Percentiles rank a stretch among this genome's conserved stretches.
These are phyloP conservation scores for Oldenlandia corymbosa DNA, from an alignment of 257 asterid species.

Conservation along the genomic window DNA sequence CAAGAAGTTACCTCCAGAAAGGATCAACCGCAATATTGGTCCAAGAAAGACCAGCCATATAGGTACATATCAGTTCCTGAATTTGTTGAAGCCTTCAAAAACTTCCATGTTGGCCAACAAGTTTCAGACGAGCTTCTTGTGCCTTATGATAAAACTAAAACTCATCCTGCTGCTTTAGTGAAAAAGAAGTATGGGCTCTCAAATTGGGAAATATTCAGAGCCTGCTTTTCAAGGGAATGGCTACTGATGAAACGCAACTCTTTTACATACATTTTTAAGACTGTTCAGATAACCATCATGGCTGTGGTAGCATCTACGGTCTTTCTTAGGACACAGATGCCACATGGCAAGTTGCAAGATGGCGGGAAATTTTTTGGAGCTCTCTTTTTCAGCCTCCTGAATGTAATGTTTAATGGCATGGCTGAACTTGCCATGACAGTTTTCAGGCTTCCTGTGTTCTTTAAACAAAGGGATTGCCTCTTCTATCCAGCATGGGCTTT, in stretches of 20 bases:
- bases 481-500: conserved; percentile 98
- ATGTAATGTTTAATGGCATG: conserved; percentile 87
- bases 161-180: conserved; percentile 94
- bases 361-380: conserved; percentile 85
- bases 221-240: conserved; percentile 84
- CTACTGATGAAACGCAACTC: conserved; percentile 75
- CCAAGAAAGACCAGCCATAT: conserved; percentile 55
- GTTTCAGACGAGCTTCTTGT: conserved; percentile 51
- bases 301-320: conserved; percentile 77
- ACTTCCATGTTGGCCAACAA: conserved; percentile 68
- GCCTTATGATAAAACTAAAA: conserved; percentile 58
- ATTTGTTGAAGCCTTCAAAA: conserved; percentile 58
- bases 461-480: conserved; percentile 76
- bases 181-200: conserved; percentile 80
- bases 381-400: conserved; percentile 68
- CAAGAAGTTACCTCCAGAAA: conserved; percentile 92
- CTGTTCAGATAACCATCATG: conserved; percentile 83
- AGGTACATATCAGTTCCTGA: conserved; percentile 54
- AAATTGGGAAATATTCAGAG: conserved; percentile 63
- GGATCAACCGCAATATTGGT: conserved; percentile 95
- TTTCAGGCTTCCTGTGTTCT: conserved; percentile 81
- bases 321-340: conserved; percentile 84
- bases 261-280: conserved; percentile 74
- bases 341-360: conserved; percentile 49
- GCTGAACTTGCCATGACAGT: conserved; percentile 76